Evolutionary conservation across 257 asterid species (phyloP).

Genomic region (Ilex asprella): DNA sequence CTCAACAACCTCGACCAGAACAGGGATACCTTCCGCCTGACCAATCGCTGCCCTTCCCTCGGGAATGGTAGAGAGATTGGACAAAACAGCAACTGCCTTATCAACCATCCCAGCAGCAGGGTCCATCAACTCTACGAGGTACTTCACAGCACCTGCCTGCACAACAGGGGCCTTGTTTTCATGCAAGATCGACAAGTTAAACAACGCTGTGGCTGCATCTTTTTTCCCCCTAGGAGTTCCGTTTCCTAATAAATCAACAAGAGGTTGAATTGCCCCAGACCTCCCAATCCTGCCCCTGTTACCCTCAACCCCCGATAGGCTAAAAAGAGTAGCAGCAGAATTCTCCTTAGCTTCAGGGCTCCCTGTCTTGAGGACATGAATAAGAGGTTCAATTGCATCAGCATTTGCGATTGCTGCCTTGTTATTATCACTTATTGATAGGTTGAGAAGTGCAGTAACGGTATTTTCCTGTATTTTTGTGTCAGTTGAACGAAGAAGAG

Average conservation of each 20-base stretch:
- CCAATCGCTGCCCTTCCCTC: constrained; percentile 75
- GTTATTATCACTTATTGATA: constrained; percentile 71
- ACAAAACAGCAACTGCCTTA: constrained; percentile 79
- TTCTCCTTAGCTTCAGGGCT: constrained; percentile 80
- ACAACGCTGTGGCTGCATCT: constrained; percentile 64
- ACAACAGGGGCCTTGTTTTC: constrained; percentile 66
- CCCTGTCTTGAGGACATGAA: constrained; percentile 75
- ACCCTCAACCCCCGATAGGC: constrained; percentile 77
- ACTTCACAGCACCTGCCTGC: constrained; percentile 81
- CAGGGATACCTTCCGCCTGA: constrained; percentile 62
- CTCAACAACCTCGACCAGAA: constrained; percentile 84
- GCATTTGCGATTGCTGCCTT: constrained; percentile 73
- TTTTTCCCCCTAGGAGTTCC: constrained; percentile 90
- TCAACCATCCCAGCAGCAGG: constrained; percentile 92
- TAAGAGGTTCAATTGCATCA: constrained; percentile 70
- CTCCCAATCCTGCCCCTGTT: constrained; percentile 70
- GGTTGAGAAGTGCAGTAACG: constrained; percentile 83
- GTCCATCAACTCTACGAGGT: constrained; percentile 83
- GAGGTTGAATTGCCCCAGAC: constrained; percentile 71
- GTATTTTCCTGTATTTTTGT: constrained; percentile 55
- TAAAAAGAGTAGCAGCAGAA: constrained; percentile 81
- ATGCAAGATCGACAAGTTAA: constrained; percentile 59
- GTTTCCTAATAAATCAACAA: constrained; percentile 71
- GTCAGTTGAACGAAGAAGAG: constrained; percentile 53
- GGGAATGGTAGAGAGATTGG: constrained; percentile 68